A percentile compares a stretch with the other conserved stretches of the same genome.
Evolutionary conservation across 768 basidiomycete genomes (phyloP).

Genomic region (Boletus rubroflammeus): DNA sequence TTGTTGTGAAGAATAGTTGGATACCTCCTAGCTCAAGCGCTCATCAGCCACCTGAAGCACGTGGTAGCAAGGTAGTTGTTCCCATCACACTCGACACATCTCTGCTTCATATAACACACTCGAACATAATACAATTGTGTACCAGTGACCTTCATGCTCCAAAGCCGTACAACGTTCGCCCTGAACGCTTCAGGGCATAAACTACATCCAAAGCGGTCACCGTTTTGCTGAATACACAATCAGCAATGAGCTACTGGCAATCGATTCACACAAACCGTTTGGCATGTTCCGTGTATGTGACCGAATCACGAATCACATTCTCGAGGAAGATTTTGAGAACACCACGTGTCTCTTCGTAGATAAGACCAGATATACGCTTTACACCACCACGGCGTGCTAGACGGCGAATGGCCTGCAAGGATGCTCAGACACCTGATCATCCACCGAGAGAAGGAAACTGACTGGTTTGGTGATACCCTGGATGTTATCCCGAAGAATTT

Average conservation of each 20-base stretch:
- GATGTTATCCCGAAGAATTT: slow-evolving; percentile 76
- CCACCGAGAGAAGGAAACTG: not conserved
- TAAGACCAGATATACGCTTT: slow-evolving; percentile 81
- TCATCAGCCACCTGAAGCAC: not conserved
- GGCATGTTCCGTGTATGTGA: slow-evolving; percentile 91
- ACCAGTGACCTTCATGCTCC: slow-evolving; percentile 43
- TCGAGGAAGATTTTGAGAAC: slow-evolving; percentile 88
- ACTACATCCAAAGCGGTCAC: slow-evolving; percentile 85
- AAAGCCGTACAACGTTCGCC: slow-evolving; percentile 78
- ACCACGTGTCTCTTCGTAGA: slow-evolving; percentile 88
- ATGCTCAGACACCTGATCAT: not conserved
- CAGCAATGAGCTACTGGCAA: not conserved
- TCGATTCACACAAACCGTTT: slow-evolving; percentile 45
- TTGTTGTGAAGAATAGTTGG: not conserved
- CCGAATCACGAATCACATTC: slow-evolving; percentile 80
- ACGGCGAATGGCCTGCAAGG: slow-evolving; percentile 52
- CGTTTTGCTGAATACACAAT: slow-evolving; percentile 45
- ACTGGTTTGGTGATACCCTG: slow-evolving; percentile 43
- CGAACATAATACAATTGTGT: slow-evolving; percentile 5
- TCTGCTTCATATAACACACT: not conserved
- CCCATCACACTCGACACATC: not conserved
- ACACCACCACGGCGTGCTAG: slow-evolving; percentile 87
- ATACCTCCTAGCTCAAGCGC: not conserved
- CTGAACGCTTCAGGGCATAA: slow-evolving; percentile 70
- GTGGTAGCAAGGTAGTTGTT: not conserved